Base-by-base conservation (phyloP, 2,329 filamentous ascomycete genomes). In the Colletotrichum shisoi region DNA sequence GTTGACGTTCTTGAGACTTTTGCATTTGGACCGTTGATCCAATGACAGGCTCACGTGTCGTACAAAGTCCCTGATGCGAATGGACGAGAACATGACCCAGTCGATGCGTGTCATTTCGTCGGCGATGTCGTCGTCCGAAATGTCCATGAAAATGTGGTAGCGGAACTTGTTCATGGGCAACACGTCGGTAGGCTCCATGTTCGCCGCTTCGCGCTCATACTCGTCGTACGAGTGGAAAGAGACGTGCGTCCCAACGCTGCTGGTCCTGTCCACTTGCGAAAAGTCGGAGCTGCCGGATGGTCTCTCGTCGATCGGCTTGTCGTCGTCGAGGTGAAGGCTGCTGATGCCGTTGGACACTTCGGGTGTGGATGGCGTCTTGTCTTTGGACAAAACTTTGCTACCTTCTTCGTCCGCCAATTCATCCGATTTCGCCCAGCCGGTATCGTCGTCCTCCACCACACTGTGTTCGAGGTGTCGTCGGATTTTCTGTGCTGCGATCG, bases 51-150 rank as follows among this genome's bases (percentile, higher is more conserved):
- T 95, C 70, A 97, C 94, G 75, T 97, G 92, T 4, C 95, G 91
- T 48, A 98, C 91, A 56, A 98, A 88, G 78, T 99, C 95, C 66
- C 95, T 91, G 62, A 96, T 91, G 31, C 93, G 89, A 69, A 98
- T 97, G 1, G 93, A 94, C 59, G 92, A 96, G 77, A 97, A 98
- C 91, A 98, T 95, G 77, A 96, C 89, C 94, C 94, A 98, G 79
- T 99, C 95, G 62, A 99, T 96, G 68, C 94, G 86, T 4, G 95
- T 98, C 73, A 99, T 85, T 77, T 99, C 95, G 67, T 91, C 89
- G 17, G 94, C 94, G 71, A 98, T 90, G 56, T 93, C 87, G 69
- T 96, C 92, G 60, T 96, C 91, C 1, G 91, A 85, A 27, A 90
- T 90, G 42, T 92, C 91, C 89, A 98, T 96, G 71, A 98, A 91